Conservation (phyloP, 805 yeast species). For the Cyberlindnera euphorbiae region DNA sequence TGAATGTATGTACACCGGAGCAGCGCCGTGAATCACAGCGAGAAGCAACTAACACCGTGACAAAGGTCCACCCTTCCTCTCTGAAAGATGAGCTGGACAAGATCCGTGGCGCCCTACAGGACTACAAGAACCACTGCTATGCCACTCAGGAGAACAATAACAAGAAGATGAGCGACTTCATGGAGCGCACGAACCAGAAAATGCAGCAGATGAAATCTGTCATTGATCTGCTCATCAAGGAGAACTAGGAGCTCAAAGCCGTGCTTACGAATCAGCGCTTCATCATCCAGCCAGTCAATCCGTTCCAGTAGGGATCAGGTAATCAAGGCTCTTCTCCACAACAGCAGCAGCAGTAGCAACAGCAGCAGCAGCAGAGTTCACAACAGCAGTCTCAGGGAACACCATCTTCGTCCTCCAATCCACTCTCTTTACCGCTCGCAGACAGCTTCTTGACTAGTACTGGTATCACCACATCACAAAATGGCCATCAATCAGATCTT, state of each 20-base stretch:
- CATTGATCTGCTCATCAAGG: slow-evolving; percentile 23
- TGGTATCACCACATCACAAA: slow-evolving; percentile 5
- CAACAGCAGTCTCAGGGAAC: slow-evolving; percentile 1
- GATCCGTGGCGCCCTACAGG: slow-evolving; percentile 20
- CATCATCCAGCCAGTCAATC: slow-evolving; percentile 19
- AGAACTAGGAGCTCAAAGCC: slow-evolving; percentile 24
- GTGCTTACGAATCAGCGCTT: slow-evolving; percentile 21
- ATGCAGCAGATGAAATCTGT: slow-evolving; percentile 20
- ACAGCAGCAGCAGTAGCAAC: slow-evolving; percentile 5
- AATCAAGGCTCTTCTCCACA: slow-evolving; percentile 2
- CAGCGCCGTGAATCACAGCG: no score
- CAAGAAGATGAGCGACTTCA: slow-evolving; percentile 21
- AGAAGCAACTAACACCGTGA: not conserved
- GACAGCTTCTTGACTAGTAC: slow-evolving; percentile 11
- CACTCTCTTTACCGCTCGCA: slow-evolving; percentile 11
- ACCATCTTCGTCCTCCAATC: slow-evolving; percentile 4
- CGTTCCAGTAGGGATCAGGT: slow-evolving; percentile 9
- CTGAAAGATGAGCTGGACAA: slow-evolving; percentile 24
- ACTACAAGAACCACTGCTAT: slow-evolving; percentile 17
- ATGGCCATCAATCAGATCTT: slow-evolving; percentile 9
- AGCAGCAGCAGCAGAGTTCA: slow-evolving; percentile 5
- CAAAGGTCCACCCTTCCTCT: slow-evolving; percentile 14
- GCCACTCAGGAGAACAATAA: slow-evolving; percentile 19
- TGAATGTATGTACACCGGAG: slow-evolving; percentile 10
- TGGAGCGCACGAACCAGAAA: slow-evolving; percentile 21